Percentiles rank a stretch among this genome's conserved stretches.
Conservation (phyloP, 306 rosid species). For the Biancaea sappan region DNA sequence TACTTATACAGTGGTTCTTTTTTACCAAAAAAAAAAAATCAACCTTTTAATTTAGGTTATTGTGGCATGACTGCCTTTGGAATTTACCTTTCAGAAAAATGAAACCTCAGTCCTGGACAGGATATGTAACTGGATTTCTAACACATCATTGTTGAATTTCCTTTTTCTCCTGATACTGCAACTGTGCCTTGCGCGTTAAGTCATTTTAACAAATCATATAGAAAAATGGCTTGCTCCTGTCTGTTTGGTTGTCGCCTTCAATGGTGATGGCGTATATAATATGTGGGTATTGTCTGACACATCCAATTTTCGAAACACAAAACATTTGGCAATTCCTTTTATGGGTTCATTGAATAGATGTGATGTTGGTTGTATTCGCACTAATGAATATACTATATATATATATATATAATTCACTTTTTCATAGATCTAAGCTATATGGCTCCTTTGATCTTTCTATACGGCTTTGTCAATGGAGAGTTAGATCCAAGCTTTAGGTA, state of each 20-base stretch:
- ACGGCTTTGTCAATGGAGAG: slow-evolving; percentile 2
- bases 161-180: too few relatives aligned
- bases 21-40: too few relatives aligned
- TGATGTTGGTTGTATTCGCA: neutral
- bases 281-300: neutral
- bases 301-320: slow-evolving; percentile 23
- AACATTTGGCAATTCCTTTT: neutral
- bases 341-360: neutral
- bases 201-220: too few relatives aligned
- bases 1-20: neutral
- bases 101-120: too few relatives aligned
- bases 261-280: neutral
- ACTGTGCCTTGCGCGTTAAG: too few relatives aligned
- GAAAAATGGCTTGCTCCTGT: neutral
- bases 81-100: neutral
- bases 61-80: slow-evolving; percentile 20
- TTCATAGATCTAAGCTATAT: slow-evolving; percentile 29
- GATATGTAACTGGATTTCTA: slow-evolving; percentile 22
- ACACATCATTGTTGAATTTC: neutral
- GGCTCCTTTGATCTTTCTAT: too few relatives aligned
- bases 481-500: neutral
- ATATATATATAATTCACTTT: too few relatives aligned
- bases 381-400: too few relatives aligned
- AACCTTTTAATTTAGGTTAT: neutral
- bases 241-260: slow-evolving; percentile 30